phyloP scores from a whole-genome alignment of 176 grass and related monocot genomes.

The Bromus sterilis region DNA sequence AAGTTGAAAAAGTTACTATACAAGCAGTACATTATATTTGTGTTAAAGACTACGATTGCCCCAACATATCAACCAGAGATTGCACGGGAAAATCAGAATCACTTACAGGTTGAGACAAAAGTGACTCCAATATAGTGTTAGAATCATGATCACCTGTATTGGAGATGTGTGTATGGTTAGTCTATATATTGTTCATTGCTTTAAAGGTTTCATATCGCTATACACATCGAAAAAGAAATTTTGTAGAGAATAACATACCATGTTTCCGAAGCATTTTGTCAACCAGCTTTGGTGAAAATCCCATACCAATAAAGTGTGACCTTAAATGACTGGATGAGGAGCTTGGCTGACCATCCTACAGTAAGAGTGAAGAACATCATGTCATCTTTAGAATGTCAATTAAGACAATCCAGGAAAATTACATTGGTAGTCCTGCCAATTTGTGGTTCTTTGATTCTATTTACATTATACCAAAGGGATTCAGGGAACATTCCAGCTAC shows the following conservation, averaged over 20 bases:
- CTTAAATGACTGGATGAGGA: slow-evolving; percentile 52
- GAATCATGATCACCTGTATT: slow-evolving; percentile 57
- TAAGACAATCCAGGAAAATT: neutral
- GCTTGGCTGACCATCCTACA: slow-evolving; percentile 50
- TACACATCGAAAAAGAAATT: neutral
- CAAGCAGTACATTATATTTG: neutral
- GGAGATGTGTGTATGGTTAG: slow-evolving; percentile 26
- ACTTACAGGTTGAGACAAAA: slow-evolving; percentile 77
- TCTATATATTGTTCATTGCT: neutral
- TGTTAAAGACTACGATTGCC: neutral
- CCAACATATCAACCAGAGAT: neutral
- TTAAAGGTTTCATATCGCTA: slow-evolving; percentile 10
- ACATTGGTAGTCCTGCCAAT: neutral
- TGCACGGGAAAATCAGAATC: slow-evolving; percentile 31
- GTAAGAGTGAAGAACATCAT: slow-evolving; percentile 15
- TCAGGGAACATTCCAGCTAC: neutral
- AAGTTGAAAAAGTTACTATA: slow-evolving; percentile 5
- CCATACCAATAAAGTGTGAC: slow-evolving; percentile 69
- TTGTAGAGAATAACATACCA: slow-evolving; percentile 37
- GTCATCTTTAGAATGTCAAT: neutral
- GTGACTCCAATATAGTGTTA: slow-evolving; percentile 35
- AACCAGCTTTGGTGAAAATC: slow-evolving; percentile 57
- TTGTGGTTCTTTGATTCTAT: neutral
- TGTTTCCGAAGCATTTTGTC: slow-evolving; percentile 68
- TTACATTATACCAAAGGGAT: neutral